Base-by-base conservation (phyloP, 331 rosid genomes). In the Rosa hybrid region DNA sequence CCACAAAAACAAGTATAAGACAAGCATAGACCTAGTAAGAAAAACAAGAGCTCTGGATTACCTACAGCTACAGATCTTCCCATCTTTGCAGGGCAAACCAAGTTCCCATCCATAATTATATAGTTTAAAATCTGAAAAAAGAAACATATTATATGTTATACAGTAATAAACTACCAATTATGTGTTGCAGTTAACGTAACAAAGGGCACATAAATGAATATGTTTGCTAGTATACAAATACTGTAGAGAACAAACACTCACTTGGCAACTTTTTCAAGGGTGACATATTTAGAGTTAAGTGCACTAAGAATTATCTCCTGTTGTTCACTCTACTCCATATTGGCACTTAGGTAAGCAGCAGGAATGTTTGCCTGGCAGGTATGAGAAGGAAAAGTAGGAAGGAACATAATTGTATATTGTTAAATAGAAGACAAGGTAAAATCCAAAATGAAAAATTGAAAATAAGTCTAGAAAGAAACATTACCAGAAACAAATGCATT, bases 231-330 rank as follows among this genome's bases (percentile, higher is more conserved):
- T 80, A 44, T 51, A 60, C 65, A 74, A 21, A 23, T n/a, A 78
- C 11, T n/a, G 78, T 71, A 76, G 63, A 80, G 59, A 41, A 84
- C 56, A 45, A 30, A 30, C 34, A 85, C 98, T 86, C 81, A 91
- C 99, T 48, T 91, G 27, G 96, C 99, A 93, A 93, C 93, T 88
- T 95, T 95, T 86, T 95, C 99, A 3, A 98, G 99, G 72, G 99
- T 95, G 78, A 93, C 97, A 81, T 95, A 77, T 73, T 93, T 93
- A 54, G 94, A 95, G 79, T 81, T 90, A 50, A 95, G 87, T 80
- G 88, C 93, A 87, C 96, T 86, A 71, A 95, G 83, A 77, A 34
- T 34, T 34, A 95, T 93, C 85, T 95, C 98, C 83, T 93, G 98
- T 64, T 93, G 99, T 80, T 95, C 96, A 60, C 87, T 27, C 99